phyloP scores from a whole-genome alignment of 139 green algal genomes.

The Nannochloris sp. region DNA sequence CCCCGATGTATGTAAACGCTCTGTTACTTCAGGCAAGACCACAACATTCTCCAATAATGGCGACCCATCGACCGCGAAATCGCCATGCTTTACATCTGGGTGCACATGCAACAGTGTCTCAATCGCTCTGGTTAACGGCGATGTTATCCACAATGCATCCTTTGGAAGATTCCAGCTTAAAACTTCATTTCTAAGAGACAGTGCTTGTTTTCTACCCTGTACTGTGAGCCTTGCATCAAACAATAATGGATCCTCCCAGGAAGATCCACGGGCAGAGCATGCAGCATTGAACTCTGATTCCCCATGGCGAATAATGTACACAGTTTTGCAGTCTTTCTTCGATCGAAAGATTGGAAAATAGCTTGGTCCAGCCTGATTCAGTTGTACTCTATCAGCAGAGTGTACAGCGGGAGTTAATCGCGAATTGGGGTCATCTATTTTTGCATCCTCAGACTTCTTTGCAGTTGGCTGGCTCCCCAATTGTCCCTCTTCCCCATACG shows the following conservation, averaged over 20 bases:
- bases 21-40: conserved; percentile 22
- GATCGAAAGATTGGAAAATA: conserved; percentile 52
- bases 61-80: conserved; percentile 21
- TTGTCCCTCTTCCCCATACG: background rate
- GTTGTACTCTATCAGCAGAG: conserved; percentile 15
- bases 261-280: conserved; percentile 6
- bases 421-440: background rate
- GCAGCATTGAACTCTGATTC: conserved; percentile 54
- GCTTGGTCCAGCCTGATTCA: conserved; percentile 6
- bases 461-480: background rate
- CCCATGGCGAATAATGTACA: conserved; percentile 57
- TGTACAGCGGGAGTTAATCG: conserved; percentile 14
- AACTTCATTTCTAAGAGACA: conserved; percentile 20
- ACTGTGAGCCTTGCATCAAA: conserved; percentile 58
- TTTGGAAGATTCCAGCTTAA: conserved; percentile 16
- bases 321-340: conserved; percentile 17
- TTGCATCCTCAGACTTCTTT: background rate
- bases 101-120: conserved; percentile 44
- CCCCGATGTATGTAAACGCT: conserved; percentile 49
- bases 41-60: conserved; percentile 14
- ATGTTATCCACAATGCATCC: conserved; percentile 51
- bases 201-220: conserved; percentile 33
- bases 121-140: conserved; percentile 50
- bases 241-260: conserved; percentile 51
- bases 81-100: background rate